These are phyloP conservation scores for Noccaea caerulescens DNA, from an alignment of 345 rosid species.

Conservation along the genomic window DNA sequence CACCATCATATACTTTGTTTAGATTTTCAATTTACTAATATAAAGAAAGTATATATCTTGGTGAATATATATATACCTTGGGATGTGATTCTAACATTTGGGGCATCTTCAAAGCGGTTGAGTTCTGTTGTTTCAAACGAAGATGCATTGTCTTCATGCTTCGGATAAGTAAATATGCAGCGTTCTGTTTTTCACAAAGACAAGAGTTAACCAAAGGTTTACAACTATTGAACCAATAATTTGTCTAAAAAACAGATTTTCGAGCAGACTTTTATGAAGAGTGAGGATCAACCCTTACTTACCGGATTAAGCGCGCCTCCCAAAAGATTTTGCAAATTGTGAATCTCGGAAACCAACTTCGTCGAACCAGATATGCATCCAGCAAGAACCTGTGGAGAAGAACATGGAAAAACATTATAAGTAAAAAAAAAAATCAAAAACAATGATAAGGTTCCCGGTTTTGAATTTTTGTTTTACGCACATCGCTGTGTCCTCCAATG, in stretches of 20 bases:
- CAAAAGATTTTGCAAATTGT: constrained; percentile 73
- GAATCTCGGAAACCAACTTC: constrained; percentile 67
- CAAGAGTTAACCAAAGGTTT: not conserved
- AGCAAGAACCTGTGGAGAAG: constrained; percentile 63
- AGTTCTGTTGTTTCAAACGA: constrained; percentile 86
- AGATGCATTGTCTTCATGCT: constrained; percentile 99
- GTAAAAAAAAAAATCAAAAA: no score
- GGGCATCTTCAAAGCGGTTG: constrained; percentile 88
- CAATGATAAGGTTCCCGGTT: not conserved
- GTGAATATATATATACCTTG: constrained; percentile 46
- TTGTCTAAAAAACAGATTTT: no score
- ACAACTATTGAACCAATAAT: not conserved
- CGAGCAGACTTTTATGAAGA: not conserved
- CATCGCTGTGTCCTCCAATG: constrained; percentile 94
- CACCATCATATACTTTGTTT: not conserved
- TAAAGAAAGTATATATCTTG: not conserved
- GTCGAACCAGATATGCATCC: constrained; percentile 83
- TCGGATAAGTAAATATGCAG: constrained; percentile 84
- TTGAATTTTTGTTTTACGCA: constrained; percentile 40
- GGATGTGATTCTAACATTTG: constrained; percentile 88
- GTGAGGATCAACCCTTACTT: constrained; percentile 9
- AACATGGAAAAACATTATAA: constrained; percentile 8
- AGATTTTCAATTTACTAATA: not conserved
- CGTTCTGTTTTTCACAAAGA: constrained; percentile 55
- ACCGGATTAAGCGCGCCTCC: constrained; percentile 95